Evolutionary conservation across 2,329 filamentous ascomycete genomes (phyloP).

Genomic region (Pestalotiopsis fici): DNA sequence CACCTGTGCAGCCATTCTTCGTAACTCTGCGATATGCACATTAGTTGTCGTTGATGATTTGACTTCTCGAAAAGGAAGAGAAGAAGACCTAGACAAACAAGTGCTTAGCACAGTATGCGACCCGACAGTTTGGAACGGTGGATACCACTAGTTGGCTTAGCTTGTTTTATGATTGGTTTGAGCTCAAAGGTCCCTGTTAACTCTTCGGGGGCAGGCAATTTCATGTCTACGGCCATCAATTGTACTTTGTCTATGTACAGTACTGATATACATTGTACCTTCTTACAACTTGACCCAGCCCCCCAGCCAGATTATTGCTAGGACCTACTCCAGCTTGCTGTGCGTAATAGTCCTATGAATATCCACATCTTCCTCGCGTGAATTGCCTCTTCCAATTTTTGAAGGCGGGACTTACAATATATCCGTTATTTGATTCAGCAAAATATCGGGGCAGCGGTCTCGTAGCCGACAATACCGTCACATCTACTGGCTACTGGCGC

Average conservation of each 20-base stretch:
- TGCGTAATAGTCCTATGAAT: too few species aligned
- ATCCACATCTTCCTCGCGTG: too few species aligned
- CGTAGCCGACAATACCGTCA: background rate
- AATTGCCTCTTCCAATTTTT: background rate
- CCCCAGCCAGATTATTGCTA: too few species aligned
- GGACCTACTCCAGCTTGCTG: too few species aligned
- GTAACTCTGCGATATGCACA: background rate
- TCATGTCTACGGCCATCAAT: background rate
- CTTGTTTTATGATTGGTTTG: background rate
- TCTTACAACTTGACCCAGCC: background rate
- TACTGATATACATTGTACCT: background rate
- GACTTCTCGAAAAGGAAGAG: background rate
- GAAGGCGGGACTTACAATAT: too few species aligned
- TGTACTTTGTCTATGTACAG: background rate
- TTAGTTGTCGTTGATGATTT: background rate
- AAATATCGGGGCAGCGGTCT: background rate
- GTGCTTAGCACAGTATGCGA: background rate
- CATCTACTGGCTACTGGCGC: background rate
- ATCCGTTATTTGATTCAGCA: background rate
- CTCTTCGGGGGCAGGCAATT: background rate
- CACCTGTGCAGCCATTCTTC: too few species aligned
- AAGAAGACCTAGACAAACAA: background rate
- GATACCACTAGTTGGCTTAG: background rate
- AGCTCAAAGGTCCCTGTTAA: background rate
- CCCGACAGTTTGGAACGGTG: conserved; percentile 2